Percentiles rank a stretch among this genome's conserved stretches.
Evolutionary conservation across 495 filamentous ascomycete genomes (phyloP).

Genomic region (Lasiosphaeris hirsuta): DNA sequence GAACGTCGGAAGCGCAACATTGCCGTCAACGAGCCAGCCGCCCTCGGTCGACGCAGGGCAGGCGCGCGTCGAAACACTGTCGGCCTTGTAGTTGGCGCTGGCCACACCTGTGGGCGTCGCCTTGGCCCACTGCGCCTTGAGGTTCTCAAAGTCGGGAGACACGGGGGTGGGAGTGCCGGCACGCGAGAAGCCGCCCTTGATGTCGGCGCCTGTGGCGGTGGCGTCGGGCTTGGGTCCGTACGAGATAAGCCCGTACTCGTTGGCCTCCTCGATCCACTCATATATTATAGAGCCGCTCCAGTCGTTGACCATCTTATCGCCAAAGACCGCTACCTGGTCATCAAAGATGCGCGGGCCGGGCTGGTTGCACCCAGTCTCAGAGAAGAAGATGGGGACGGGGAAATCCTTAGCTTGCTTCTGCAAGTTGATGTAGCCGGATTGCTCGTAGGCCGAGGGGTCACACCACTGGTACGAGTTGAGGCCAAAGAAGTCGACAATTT

Average conservation of each 20-base stretch:
- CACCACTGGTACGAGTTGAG: conserved; percentile 93
- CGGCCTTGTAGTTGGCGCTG: conserved; percentile 59
- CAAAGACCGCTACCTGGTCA: conserved; percentile 76
- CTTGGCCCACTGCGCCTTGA: conserved; percentile 74
- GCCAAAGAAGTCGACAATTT: conserved; percentile 77
- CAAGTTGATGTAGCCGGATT: conserved; percentile 68
- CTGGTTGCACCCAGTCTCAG: conserved; percentile 75
- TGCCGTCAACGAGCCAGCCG: conserved; percentile 70
- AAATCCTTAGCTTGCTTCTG: conserved; percentile 48
- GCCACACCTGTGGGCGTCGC: conserved; percentile 64
- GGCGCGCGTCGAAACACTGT: conserved; percentile 53
- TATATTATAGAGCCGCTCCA: conserved; percentile 87
- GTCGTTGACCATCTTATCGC: conserved; percentile 61
- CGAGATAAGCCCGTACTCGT: conserved; percentile 79
- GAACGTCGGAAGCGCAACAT: conserved; percentile 64
- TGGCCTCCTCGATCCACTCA: conserved; percentile 86
- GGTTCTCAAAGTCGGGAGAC: conserved; percentile 71
- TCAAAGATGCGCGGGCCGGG: conserved; percentile 66
- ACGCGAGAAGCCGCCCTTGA: conserved; percentile 64
- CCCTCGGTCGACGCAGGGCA: conserved; percentile 69
- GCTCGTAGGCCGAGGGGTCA: conserved; percentile 55
- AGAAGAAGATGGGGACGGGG: conserved; percentile 81
- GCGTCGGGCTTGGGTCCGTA: conserved; percentile 60
- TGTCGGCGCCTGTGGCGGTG: conserved; percentile 45
- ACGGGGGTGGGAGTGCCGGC: conserved; percentile 72